Conservation (phyloP, 2,329 filamentous ascomycete genomes). For the Colletotrichum siamense region DNA sequence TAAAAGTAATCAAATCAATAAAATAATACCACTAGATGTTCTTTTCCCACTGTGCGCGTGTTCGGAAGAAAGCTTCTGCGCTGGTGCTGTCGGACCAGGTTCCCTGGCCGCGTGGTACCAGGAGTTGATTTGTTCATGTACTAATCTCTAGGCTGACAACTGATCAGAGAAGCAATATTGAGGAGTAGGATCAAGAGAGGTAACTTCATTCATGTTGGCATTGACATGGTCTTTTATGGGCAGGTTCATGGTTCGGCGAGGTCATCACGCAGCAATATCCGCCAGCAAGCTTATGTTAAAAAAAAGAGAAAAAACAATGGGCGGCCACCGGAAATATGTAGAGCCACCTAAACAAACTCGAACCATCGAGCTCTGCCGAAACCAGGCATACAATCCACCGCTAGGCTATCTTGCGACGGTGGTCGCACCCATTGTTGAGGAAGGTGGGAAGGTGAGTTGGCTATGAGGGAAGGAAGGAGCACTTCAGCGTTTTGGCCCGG, state of each 20-base stretch:
- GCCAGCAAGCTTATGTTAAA: neutral
- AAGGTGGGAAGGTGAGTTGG: neutral
- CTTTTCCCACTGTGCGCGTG: neutral
- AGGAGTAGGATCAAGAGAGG: neutral
- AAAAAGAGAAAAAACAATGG: neutral
- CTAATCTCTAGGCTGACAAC: neutral
- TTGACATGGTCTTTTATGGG: neutral
- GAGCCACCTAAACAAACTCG: neutral
- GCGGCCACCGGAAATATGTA: neutral
- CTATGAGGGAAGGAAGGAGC: neutral
- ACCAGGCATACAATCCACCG: neutral
- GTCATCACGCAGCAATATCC: neutral
- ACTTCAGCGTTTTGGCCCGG: neutral
- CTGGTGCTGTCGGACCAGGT: neutral
- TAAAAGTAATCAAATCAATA: neutral
- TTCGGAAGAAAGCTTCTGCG: neutral
- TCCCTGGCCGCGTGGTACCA: neutral
- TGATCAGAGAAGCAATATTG: neutral
- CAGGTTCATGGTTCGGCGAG: neutral
- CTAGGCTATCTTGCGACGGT: neutral
- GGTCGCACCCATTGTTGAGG: neutral
- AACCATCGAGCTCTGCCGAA: neutral
- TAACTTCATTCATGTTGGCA: neutral
- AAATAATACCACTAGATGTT: neutral
- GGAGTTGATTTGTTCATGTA: neutral